Conservation (phyloP, 2,329 filamentous ascomycete genomes). For the Colletotrichum viniferum region DNA sequence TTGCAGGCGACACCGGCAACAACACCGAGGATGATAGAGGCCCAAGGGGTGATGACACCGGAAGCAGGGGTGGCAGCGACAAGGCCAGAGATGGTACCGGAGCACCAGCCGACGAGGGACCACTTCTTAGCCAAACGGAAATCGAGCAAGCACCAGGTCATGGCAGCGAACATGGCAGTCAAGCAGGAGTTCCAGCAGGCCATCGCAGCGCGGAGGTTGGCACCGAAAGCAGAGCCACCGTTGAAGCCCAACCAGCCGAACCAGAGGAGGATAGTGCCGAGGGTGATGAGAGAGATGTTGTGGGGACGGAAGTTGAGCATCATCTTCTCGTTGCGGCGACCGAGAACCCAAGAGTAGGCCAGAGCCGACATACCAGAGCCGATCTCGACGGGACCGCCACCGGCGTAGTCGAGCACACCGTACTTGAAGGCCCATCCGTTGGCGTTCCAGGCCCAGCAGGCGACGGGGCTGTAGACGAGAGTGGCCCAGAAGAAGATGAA, state of each 20-base stretch:
- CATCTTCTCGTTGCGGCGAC: conserved; percentile 97
- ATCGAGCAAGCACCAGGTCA: conserved; percentile 95
- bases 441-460: conserved; percentile 95
- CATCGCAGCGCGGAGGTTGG: conserved; percentile 92
- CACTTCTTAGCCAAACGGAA: conserved; percentile 93
- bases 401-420: conserved; percentile 94
- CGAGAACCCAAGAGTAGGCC: conserved; percentile 94
- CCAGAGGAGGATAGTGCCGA: conserved; percentile 95
- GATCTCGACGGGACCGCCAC: conserved; percentile 97
- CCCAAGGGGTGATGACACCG: conserved; percentile 72
- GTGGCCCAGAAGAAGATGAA: conserved; percentile 98
- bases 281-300: conserved; percentile 96
- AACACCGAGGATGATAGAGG: conserved; percentile 68
- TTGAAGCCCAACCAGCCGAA: conserved; percentile 99
- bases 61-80: conserved; percentile 73
- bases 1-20: conserved; percentile 70
- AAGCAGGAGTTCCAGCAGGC: conserved; percentile 98
- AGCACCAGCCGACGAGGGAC: conserved; percentile 80
- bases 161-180: conserved; percentile 88
- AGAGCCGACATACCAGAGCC: conserved; percentile 90
- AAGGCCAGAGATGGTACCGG: conserved; percentile 72
- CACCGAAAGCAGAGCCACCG: conserved; percentile 91
- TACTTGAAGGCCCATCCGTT: conserved; percentile 93
- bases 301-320: conserved; percentile 99
- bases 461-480: conserved; percentile 94